Base-by-base conservation (phyloP, 2,329 filamentous ascomycete genomes). In the Diplodia intermedia region DNA sequence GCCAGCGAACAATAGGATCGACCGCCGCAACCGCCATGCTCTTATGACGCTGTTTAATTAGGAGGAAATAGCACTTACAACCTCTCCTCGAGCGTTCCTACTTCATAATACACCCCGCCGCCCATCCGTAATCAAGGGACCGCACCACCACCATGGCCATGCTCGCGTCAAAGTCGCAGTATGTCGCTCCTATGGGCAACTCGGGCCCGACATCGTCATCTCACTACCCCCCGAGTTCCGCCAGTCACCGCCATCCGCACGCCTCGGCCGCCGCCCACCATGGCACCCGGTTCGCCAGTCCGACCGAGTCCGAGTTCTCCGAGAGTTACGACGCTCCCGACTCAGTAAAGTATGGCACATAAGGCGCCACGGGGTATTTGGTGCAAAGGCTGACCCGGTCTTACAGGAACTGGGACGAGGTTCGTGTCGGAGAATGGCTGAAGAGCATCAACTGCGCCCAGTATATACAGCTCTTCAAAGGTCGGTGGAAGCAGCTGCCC, bases 221-320 rank as follows among this genome's bases (percentile, higher is more conserved):
- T 52, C 78, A 79, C 72, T 79, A 79, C 73, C 75, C 72, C 71
- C 71, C 75, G 49, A 75, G 68, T 71, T 70, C 75, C 55, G 73
- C 75, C 67, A 75, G 71, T 72, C 80, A 80, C 71, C 78, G 79
- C 33, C 76, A 69, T 62, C 78, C 79, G 63, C 70, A 73, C 43
- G 71, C 77, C 15, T 73, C 74, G 26, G 69, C 76, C 12, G 74
- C 75, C 6, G 72, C 78, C 31, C 77, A 84, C 69, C 86, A 90
- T 69, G 78, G 43, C 47, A 55, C 79, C 66, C 78, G 82, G 71
- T 94, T 91, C 76, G 87, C 88, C 52, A 97, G 92, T 77, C 93
- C 94, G 54, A 97, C 93, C 71, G 92, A 96, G 76, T 97, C 93
- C 33, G 93, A 97, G 73, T 97, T 97, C 79, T 95, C 92, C 29